phyloP scores from a whole-genome alignment of 169 alveolate genomes.

The Babesia bovis region DNA sequence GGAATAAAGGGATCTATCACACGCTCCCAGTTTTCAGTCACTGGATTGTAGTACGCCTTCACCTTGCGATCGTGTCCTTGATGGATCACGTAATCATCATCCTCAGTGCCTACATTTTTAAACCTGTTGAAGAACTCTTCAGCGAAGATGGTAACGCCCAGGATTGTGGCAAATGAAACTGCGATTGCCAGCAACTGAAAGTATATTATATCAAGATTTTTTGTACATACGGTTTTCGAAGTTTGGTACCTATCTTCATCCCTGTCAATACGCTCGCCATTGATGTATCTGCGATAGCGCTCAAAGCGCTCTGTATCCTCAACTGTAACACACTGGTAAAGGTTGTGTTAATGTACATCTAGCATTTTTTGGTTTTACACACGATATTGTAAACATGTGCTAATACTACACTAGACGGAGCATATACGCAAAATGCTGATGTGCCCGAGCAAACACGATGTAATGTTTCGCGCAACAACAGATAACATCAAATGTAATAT shows the following conservation, averaged over 20 bases:
- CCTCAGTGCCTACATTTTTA: constrained; percentile 9
- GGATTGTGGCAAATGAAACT: constrained; percentile 16
- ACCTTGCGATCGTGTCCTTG: constrained; percentile 30
- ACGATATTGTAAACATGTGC: too few species aligned
- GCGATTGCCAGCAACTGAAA: constrained; percentile 6
- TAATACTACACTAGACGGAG: too few species aligned
- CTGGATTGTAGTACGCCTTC: constrained; percentile 56
- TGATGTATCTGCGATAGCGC: constrained; percentile 35
- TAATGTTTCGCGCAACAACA: too few species aligned
- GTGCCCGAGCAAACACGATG: too few species aligned
- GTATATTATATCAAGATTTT: not conserved
- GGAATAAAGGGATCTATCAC: constrained; percentile 49
- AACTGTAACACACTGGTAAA: not conserved
- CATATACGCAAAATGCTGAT: too few species aligned
- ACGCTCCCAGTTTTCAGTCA: constrained; percentile 59
- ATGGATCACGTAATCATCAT: constrained; percentile 28
- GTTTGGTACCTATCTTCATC: constrained; percentile 10
- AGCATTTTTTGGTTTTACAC: too few species aligned
- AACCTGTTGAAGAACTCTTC: constrained; percentile 21
- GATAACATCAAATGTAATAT: too few species aligned
- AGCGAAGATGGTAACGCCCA: constrained; percentile 14
- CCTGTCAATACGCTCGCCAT: constrained; percentile 34
- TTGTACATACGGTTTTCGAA: constrained; percentile 13
- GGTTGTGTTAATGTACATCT: too few species aligned
- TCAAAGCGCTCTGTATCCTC: constrained; percentile 28